Evolutionary conservation across 805 yeast genomes (phyloP), one percentile per base, ranked within the genome.

Genomic region (Candida xiaguanensis): DNA sequence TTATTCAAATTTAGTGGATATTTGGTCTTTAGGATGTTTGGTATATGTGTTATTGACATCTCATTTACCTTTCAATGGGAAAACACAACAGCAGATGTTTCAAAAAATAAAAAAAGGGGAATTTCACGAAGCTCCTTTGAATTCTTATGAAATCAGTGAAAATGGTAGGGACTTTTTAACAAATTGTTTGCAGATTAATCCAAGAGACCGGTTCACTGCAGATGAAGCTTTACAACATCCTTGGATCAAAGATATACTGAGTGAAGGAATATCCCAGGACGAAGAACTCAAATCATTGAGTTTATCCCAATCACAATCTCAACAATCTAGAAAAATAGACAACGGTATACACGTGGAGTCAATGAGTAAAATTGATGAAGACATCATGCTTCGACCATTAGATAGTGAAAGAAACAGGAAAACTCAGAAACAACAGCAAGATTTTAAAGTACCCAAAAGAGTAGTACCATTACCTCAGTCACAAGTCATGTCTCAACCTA

Each of bases 21-120:
- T 93, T 75, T 93, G 99, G 99, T 88, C 97, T 1, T 72, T 93
- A 41, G 99, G 99, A 0, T 93, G 99, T 60, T 65, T 93, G 19
- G 83, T 89, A 1, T 93, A 89, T 64, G 99, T 93, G 3, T 79
- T 91, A 17, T 61, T 93, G 39, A 91, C 99, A 0, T 91, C 93
- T 0, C 96, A 88, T 70, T 67, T 91, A 44, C 99, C 99, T 6
- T 93, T 93, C 58, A 88, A 91, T 57, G 97, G 97, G 1, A 75
- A 82, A 38, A 87, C 96, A 0, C 98, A 91, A 53, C 90, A 85
- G 12, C 85, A 85, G 44, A 66, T 93, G 52, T 86, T 86, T 61
- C 74, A 74, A 42, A 83, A 85, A 50, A 90, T 93, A 34, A 72
- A 76, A 38, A 62, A 72, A 11, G 98, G 96, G 1, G 78, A 83